Evolutionary conservation across 495 filamentous ascomycete species (phyloP).

Genomic region (Hypoxylon cercidicola): DNA sequence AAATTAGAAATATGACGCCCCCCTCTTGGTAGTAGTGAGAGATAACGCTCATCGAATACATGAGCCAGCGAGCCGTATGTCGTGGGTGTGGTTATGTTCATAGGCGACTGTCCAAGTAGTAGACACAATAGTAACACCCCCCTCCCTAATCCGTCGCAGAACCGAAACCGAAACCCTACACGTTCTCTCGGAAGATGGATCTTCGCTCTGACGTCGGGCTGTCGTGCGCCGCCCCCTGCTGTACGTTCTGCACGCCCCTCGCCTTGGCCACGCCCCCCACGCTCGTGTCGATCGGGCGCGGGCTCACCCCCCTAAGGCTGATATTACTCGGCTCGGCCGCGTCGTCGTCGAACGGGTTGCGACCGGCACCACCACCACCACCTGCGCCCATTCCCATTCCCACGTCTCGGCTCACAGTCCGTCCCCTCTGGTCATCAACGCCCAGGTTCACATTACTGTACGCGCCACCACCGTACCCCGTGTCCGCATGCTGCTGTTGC

Average conservation of each 20-base stretch:
- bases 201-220: constrained; percentile 58
- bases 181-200: constrained; percentile 62
- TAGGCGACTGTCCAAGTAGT: no score
- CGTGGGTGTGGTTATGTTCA: no score
- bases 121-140: background rate
- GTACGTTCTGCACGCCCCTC: constrained; percentile 15
- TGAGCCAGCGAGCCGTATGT: no score
- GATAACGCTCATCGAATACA: no score
- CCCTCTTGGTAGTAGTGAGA: no score
- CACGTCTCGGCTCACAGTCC: constrained; percentile 45
- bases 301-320: constrained; percentile 67
- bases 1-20: no score
- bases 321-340: constrained; percentile 64
- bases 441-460: constrained; percentile 62
- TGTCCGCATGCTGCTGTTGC: constrained; percentile 29
- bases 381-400: no score
- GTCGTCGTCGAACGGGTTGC: constrained; percentile 68
- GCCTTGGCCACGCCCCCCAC: constrained; percentile 33
- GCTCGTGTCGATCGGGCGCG: constrained; percentile 60
- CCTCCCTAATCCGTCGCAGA: no score
- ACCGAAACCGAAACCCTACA: constrained; percentile 44
- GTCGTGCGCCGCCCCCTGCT: constrained; percentile 40
- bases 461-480: constrained; percentile 44
- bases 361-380: constrained; percentile 6
- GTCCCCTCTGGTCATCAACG: constrained; percentile 47